A percentile compares a stretch with the other conserved stretches of the same genome.
Conservation (phyloP, 495 filamentous ascomycete genomes). For the Xylaria scruposa region DNA sequence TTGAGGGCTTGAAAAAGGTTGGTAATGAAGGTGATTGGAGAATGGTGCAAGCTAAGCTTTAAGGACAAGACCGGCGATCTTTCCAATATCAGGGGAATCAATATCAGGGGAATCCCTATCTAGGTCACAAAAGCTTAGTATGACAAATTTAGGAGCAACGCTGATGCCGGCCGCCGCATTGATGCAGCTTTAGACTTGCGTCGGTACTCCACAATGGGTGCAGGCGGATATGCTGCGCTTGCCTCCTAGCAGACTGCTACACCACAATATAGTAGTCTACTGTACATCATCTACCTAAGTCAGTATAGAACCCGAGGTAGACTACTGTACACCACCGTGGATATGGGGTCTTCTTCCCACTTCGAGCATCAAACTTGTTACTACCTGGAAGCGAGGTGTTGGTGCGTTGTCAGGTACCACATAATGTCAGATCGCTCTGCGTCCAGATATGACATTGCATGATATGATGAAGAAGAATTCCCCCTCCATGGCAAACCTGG, state of each 20-base stretch:
- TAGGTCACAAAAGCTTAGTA: constrained; percentile 11
- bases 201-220: constrained; percentile 1
- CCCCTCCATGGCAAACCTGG: background rate
- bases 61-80: constrained; percentile 21
- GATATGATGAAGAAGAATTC: background rate
- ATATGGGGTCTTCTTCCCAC: background rate
- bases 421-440: background rate
- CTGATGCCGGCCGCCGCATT: constrained; percentile 10
- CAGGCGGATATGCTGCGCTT: background rate
- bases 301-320: background rate
- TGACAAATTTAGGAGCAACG: constrained; percentile 14
- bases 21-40: constrained; percentile 4
- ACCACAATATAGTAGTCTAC: no score
- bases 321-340: no score
- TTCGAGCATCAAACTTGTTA: background rate
- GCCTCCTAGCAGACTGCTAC: background rate
- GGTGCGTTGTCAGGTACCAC: background rate
- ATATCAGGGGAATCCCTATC: constrained; percentile 5
- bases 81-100: constrained; percentile 10
- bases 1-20: background rate
- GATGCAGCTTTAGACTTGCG: background rate
- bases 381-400: background rate
- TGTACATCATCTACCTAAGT: background rate
- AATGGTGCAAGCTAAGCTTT: constrained; percentile 19
- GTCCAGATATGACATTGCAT: background rate